Evolutionary conservation across 495 filamentous ascomycete genomes (phyloP).

Genomic region (Lophium mytilinum): DNA sequence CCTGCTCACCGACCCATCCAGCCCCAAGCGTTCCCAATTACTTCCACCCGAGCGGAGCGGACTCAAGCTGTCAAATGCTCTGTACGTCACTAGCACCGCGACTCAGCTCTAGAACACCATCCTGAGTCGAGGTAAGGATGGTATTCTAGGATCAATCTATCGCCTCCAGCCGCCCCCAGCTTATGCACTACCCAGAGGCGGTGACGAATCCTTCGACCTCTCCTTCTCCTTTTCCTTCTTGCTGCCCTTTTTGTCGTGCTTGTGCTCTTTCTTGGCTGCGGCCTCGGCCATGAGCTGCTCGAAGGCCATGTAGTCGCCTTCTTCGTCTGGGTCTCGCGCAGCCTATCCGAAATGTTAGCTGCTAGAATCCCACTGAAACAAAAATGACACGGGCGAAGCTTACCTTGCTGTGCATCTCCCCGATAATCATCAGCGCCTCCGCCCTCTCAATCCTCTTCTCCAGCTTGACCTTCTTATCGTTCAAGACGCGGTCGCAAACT

Average conservation of each 20-base stretch:
- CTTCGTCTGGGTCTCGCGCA: conserved; percentile 84
- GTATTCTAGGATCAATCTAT: too few relatives aligned
- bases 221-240: conserved; percentile 50
- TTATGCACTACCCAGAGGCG: too few relatives aligned
- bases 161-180: too few relatives aligned
- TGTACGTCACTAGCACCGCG: too few relatives aligned
- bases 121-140: too few relatives aligned
- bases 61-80: too few relatives aligned
- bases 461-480: conserved; percentile 74
- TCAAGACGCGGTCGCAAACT: conserved; percentile 56
- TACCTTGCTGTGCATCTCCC: conserved; percentile 84
- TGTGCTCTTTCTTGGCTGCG: conserved; percentile 78
- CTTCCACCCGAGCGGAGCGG: too few relatives aligned
- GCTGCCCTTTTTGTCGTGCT: conserved; percentile 62
- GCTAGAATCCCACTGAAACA: neutral
- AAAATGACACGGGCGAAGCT: conserved; percentile 16
- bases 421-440: conserved; percentile 76
- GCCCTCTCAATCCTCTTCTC: conserved; percentile 85
- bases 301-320: conserved; percentile 97
- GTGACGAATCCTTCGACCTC: neutral
- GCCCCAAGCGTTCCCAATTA: too few relatives aligned
- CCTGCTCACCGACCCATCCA: too few relatives aligned
- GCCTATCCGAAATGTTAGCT: conserved; percentile 49
- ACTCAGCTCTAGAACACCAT: too few relatives aligned
- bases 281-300: conserved; percentile 97